A percentile compares a stretch with the other conserved stretches of the same genome.
These are phyloP conservation scores for Clavispora phyllophila DNA, from an alignment of 805 yeast genomes.

Conservation along the genomic window DNA sequence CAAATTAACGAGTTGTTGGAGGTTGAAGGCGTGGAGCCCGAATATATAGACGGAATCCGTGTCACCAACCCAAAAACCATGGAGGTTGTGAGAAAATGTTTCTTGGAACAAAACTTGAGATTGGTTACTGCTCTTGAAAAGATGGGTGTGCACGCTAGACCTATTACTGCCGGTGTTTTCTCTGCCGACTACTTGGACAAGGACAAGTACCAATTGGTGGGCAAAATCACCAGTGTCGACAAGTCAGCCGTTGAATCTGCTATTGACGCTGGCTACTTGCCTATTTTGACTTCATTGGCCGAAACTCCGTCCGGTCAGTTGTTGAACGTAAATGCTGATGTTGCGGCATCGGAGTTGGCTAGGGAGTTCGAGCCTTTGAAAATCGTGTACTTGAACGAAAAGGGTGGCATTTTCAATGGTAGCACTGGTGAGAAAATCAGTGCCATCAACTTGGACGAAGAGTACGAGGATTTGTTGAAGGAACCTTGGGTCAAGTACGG, in stretches of 20 bases:
- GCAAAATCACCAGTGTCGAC: slow-evolving; percentile 80
- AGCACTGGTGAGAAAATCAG: slow-evolving; percentile 85
- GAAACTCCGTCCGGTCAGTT: slow-evolving; percentile 97
- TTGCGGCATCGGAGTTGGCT: slow-evolving; percentile 97
- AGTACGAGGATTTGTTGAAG: slow-evolving; percentile 83
- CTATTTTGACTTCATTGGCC: slow-evolving; percentile 92
- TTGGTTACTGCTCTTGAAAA: slow-evolving; percentile 93
- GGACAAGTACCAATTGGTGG: slow-evolving; percentile 88
- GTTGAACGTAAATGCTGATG: slow-evolving; percentile 96
- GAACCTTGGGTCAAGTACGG: slow-evolving; percentile 99
- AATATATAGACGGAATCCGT: slow-evolving; percentile 93
- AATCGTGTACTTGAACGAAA: slow-evolving; percentile 93
- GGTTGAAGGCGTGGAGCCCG: slow-evolving; percentile 92
- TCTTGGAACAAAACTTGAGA: slow-evolving; percentile 90
- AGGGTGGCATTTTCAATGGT: slow-evolving; percentile 95
- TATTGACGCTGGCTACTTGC: slow-evolving; percentile 93
- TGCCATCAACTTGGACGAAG: slow-evolving; percentile 91
- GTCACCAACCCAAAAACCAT: slow-evolving; percentile 92
- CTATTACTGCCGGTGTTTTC: slow-evolving; percentile 97
- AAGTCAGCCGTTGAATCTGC: slow-evolving; percentile 90
- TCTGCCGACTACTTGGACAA: slow-evolving; percentile 87
- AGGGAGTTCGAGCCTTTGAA: slow-evolving; percentile 95
- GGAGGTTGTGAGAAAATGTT: slow-evolving; percentile 93
- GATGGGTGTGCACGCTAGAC: slow-evolving; percentile 97
- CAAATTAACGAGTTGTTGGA: slow-evolving; percentile 94